phyloP scores from a whole-genome alignment of 2,329 filamentous ascomycete genomes.

The Fusarium subglutinans region DNA sequence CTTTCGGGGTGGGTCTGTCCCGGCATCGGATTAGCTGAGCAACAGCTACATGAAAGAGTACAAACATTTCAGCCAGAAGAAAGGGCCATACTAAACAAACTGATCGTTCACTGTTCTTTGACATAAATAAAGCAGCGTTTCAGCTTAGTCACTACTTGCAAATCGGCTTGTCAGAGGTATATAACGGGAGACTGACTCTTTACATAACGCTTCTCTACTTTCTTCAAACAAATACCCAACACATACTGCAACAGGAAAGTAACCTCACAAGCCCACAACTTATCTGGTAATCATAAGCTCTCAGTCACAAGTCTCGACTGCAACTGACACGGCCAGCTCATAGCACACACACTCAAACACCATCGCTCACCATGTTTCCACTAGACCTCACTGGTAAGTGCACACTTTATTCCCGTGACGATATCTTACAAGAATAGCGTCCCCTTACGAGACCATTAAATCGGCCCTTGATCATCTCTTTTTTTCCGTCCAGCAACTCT shows the following conservation, averaged over 20 bases:
- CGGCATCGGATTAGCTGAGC: not conserved
- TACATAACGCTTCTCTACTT: not conserved
- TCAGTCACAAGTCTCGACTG: not conserved
- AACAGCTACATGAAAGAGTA: not conserved
- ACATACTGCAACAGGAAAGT: not conserved
- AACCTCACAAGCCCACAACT: not conserved
- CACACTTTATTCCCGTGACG: rapidly evolving
- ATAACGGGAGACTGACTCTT: not conserved
- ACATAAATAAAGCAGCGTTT: not conserved
- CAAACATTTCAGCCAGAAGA: not conserved
- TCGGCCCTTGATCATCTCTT: not conserved
- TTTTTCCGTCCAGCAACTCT: not conserved
- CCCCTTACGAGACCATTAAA: not conserved
- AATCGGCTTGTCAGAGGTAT: not conserved
- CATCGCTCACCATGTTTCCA: not conserved
- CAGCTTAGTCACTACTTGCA: not conserved
- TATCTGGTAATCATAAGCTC: not conserved
- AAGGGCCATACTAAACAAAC: not conserved
- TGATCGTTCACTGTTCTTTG: not conserved
- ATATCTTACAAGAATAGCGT: not conserved
- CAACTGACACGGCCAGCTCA: not conserved
- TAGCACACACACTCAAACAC: not conserved
- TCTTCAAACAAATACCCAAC: not conserved
- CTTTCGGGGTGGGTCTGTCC: not conserved
- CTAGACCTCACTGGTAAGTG: not conserved